Base-by-base conservation (phyloP, 257 asterid genomes). In the Jaltomata sinuosa region DNA sequence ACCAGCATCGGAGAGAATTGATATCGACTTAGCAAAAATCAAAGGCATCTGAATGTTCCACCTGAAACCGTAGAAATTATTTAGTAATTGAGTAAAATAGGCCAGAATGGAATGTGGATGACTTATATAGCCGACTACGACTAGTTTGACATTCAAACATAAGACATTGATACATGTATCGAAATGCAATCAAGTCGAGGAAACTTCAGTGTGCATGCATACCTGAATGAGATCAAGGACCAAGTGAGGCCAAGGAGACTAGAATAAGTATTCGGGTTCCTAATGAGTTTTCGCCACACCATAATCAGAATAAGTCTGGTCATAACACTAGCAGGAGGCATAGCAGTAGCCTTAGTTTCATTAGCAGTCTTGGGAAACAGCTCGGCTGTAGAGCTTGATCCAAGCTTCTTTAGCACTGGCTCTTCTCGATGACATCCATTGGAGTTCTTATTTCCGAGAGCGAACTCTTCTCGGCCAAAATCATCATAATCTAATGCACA, bases 251-350 rank as follows among this genome's bases (percentile, higher is more conserved):
- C 97, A 11, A 93, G 11, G 82, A 93, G 90, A 86, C 97, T 93
- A 11, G 97, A 91, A 72, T 93, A 93, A 1, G 97, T 91, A 89
- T 93, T 93, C 0, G 97, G 97, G 55, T 93, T 93, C 61, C 97
- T 88, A 45, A 93, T 92, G 1, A 93, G 91, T 72, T 93, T 93
- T 15, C 97, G 88, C 97, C 97, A 93, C 50, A 93, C 97, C 97
- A 93, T 93, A 88, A 93, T 93, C 64, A 93, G 80, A 31, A 93
- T 93, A 10, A 93, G 92, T 87, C 97, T 83, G 3, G 95, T 93
- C 92, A 93, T 91, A 80, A 93, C 97, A 69, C 95, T 93, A 27
- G 95, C 85, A 0, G 97, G 95, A 2, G 97, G 97, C 95, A 93
- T 91, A 7, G 90, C 86, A 0, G 93, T 84, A 8, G 91, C 85